These are phyloP conservation scores for Metschnikowia lunata DNA, from an alignment of 805 yeast genomes.

Conservation along the genomic window DNA sequence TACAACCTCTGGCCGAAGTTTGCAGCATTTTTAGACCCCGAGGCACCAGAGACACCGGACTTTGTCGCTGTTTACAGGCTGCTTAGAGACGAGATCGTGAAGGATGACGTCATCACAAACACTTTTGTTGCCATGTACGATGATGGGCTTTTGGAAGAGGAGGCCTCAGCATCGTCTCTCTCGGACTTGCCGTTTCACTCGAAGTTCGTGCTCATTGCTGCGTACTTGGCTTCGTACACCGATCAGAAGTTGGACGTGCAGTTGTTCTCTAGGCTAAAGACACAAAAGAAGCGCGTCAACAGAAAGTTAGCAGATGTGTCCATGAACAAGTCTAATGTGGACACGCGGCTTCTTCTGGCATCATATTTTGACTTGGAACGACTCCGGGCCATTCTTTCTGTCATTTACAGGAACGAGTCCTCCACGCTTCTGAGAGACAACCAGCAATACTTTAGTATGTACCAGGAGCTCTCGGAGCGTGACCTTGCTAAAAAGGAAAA, in stretches of 20 bases:
- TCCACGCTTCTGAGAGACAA: conserved; percentile 24
- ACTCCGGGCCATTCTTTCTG: conserved; percentile 70
- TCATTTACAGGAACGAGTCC: conserved; percentile 50
- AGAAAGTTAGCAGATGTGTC: conserved; percentile 5
- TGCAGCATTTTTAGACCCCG: conserved; percentile 23
- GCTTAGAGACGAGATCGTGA: conserved; percentile 23
- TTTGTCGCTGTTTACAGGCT: conserved; percentile 35
- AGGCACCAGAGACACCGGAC: conserved; percentile 21
- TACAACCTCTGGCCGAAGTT: conserved; percentile 33
- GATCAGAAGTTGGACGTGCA: conserved; percentile 66
- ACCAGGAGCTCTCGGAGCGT: conserved; percentile 32
- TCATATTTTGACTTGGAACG: conserved; percentile 75
- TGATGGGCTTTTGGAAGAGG: conserved; percentile 17
- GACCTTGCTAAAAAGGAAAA: conserved; percentile 28
- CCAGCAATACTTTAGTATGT: conserved; percentile 19
- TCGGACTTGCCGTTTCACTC: conserved; percentile 54
- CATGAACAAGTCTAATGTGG: conserved; percentile 26
- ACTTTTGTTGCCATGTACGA: conserved; percentile 25
- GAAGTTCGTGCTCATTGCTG: conserved; percentile 71
- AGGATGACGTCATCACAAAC: conserved; percentile 30
- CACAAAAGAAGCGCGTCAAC: conserved; percentile 5
- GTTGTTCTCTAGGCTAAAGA: conserved; percentile 57
- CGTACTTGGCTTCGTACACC: conserved; percentile 77
- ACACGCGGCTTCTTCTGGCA: conserved; percentile 63
- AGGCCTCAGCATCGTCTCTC: conserved; percentile 11